phyloP scores from a whole-genome alignment of 2,329 filamentous ascomycete species.

The Diaporthe citriasiana region DNA sequence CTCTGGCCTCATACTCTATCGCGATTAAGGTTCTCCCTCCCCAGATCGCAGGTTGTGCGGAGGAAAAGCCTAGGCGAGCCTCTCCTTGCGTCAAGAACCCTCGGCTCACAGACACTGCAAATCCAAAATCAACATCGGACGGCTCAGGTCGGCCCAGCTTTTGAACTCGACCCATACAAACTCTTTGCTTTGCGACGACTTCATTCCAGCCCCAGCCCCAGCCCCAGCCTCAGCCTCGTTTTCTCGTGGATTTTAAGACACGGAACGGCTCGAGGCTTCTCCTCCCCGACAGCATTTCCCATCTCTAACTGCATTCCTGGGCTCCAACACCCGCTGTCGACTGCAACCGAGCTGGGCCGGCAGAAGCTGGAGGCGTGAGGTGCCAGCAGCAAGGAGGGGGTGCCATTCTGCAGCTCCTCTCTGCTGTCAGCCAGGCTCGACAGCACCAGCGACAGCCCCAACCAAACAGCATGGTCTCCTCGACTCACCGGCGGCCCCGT shows the following conservation, averaged over 20 bases:
- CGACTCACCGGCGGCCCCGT: not conserved
- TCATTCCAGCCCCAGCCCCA: constrained; percentile 32
- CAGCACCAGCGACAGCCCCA: constrained; percentile 11
- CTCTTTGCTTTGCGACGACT: not conserved
- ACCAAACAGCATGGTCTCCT: no score
- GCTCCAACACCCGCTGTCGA: not conserved
- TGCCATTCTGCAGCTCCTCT: constrained; percentile 37
- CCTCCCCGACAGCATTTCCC: not conserved
- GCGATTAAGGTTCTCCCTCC: constrained; percentile 3
- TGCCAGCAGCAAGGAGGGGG: constrained; percentile 38
- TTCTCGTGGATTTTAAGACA: constrained; percentile 36
- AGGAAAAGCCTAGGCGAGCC: constrained; percentile 12
- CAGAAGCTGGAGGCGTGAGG: constrained; percentile 27
- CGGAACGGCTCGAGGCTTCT: constrained; percentile 30
- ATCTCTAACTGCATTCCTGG: constrained; percentile 11
- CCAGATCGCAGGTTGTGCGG: constrained; percentile 7
- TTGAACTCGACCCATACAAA: no score
- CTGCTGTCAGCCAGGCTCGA: constrained; percentile 25
- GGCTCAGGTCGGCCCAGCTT: not conserved
- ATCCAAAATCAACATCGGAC: not conserved
- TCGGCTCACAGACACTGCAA: constrained; percentile 8
- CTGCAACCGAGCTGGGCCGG: not conserved
- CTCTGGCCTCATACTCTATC: constrained; percentile 17
- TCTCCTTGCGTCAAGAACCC: no score
- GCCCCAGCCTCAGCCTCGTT: no score